Evolutionary conservation across 2,329 filamentous ascomycete species (phyloP), one percentile per base, ranked within the genome.

Genomic region (Epichloe coenophiala): DNA sequence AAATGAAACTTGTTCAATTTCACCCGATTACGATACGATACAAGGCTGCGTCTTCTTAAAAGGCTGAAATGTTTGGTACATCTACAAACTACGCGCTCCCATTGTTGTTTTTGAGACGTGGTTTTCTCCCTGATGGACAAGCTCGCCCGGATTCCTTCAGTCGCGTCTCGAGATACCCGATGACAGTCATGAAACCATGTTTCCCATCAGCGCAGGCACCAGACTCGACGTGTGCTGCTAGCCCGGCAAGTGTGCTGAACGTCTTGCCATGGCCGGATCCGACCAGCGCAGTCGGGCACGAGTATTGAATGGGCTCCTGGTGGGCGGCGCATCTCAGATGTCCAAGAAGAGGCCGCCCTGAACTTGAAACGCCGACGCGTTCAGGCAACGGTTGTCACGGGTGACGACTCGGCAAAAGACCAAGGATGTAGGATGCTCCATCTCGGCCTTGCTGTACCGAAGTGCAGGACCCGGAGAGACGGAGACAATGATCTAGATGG

Each of bases 181-280:
- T 17, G 12, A 44, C 43, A n/a, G 27, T 13, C n/a, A 17, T 35
- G 6, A 38, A 38, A 38, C 36, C 36, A 5, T 38, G 5, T n/a
- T 38, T 38, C n/a, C 50, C 55, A 12, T 46, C 51, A 4, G 38
- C 27, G 19, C 55, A 55, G 11, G 52, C 45, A 5, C 51, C 53
- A 35, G 51, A 54, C 47, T 56, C 55, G 23, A 55, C 44, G 38
- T 56, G 55, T 41, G 53, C 47, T 19, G 48, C 50, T 4, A 56
- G 52, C 21, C 55, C 53, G 15, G 49, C 49, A 7, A 53, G 17
- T 6, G 55, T 54, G 6, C 33, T 52, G n/a, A 56, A 56, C 4
- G 45, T 21, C 21, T 33, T 51, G n/a, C 9, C 33, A n/a, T 17
- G 5, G 19, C 23, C 27, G 23, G 44, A 17, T 45, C 15, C 27